Conservation (phyloP, 768 basidiomycete genomes). For the Suillus occidentalis region DNA sequence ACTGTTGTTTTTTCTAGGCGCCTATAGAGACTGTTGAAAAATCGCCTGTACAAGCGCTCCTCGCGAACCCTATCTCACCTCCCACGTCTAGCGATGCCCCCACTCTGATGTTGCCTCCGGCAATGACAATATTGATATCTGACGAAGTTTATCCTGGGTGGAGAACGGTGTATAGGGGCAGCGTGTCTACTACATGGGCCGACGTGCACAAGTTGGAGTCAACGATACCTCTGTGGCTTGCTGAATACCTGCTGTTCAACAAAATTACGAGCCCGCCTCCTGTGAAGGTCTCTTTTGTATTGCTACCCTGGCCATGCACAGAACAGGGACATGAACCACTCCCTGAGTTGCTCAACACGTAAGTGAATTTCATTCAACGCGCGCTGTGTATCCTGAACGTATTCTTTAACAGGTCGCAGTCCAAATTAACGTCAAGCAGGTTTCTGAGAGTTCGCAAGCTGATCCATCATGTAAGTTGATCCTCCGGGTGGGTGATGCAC, state of each 20-base stretch:
- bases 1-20: constrained; percentile 22
- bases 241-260: constrained; percentile 81
- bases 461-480: constrained; percentile 64
- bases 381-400: constrained; percentile 7
- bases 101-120: constrained; percentile 52
- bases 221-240: constrained; percentile 82
- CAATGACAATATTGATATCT: constrained; percentile 71
- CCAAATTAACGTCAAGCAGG: constrained; percentile 86
- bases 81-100: constrained; percentile 77
- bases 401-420: constrained; percentile 54
- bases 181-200: constrained; percentile 54
- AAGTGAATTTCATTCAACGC: constrained; percentile 31
- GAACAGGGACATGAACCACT: constrained; percentile 59
- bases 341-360: constrained; percentile 87
- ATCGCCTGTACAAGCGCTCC: constrained; percentile 54
- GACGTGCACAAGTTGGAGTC: constrained; percentile 65
- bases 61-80: constrained; percentile 59
- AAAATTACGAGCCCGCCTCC: constrained; percentile 51
- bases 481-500: background rate
- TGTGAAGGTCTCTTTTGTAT: constrained; percentile 84
- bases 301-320: constrained; percentile 72
- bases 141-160: constrained; percentile 80
- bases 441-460: constrained; percentile 87
- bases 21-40: constrained; percentile 34
- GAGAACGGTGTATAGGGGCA: constrained; percentile 74